Conservation (phyloP, 1,284 basidiomycete species). For the Crucibulum parvulum region DNA sequence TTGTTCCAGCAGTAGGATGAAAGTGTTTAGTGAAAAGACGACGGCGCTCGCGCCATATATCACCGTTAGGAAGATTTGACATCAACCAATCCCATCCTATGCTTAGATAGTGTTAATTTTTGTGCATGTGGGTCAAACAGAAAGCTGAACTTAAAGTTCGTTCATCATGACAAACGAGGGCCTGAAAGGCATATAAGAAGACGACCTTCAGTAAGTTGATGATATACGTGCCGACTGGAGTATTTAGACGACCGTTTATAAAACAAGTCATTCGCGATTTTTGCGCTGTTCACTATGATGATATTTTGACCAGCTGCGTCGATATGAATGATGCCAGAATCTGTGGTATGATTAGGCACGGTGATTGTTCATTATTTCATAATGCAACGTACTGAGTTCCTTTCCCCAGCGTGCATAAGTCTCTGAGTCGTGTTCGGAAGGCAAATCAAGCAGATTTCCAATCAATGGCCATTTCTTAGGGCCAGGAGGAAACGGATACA, state of each 20-base stretch:
- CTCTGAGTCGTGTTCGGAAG: not conserved
- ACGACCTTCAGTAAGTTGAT: slow-evolving; percentile 15
- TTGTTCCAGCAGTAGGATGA: slow-evolving; percentile 17
- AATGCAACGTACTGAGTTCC: not conserved
- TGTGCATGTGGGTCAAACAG: not conserved
- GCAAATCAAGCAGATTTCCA: slow-evolving; percentile 2
- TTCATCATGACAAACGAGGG: slow-evolving; percentile 19
- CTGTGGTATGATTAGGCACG: slow-evolving; percentile 8
- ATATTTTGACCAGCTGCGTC: slow-evolving; percentile 26
- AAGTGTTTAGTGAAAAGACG: slow-evolving; percentile 28
- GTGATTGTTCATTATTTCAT: not conserved
- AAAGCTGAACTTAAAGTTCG: slow-evolving; percentile 18
- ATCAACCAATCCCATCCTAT: slow-evolving; percentile 34
- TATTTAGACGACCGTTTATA: slow-evolving; percentile 54
- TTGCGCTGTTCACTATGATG: slow-evolving; percentile 48
- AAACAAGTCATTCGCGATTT: slow-evolving; percentile 51
- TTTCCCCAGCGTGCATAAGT: not conserved
- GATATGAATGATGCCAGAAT: slow-evolving; percentile 32
- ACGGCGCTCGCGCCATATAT: slow-evolving; percentile 32
- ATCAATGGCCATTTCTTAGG: slow-evolving; percentile 1
- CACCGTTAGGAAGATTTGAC: slow-evolving; percentile 30
- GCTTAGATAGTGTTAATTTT: not conserved
- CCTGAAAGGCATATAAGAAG: slow-evolving; percentile 6
- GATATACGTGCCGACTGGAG: slow-evolving; percentile 42
- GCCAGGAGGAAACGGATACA: not conserved